Percentiles rank a stretch among this genome's conserved stretches.
phyloP scores from a whole-genome alignment of 306 rosid genomes.

The Quercus ilex region DNA sequence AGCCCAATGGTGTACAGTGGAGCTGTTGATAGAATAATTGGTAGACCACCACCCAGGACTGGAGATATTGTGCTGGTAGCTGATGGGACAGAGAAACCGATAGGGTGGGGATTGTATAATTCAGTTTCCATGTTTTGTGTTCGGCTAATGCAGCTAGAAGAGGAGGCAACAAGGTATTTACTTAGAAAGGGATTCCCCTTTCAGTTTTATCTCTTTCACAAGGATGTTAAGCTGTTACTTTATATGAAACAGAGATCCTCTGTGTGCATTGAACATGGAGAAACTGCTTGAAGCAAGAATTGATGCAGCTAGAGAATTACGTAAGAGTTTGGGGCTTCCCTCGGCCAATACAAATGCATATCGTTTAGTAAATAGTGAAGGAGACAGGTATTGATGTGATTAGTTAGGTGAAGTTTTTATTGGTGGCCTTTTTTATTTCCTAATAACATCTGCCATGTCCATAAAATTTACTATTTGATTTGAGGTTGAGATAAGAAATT shows the following conservation, averaged over 20 bases:
- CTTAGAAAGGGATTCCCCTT: constrained; percentile 3
- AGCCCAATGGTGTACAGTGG: constrained; percentile 98
- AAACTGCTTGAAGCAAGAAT: constrained; percentile 75
- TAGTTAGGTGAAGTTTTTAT: background rate
- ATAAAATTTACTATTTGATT: constrained; percentile 1
- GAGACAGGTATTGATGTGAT: constrained; percentile 61
- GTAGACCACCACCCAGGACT: constrained; percentile 86
- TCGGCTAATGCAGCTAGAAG: constrained; percentile 87
- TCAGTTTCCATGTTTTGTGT: constrained; percentile 90
- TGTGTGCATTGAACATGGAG: constrained; percentile 62
- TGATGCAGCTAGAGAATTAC: constrained; percentile 54
- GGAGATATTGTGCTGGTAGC: constrained; percentile 86
- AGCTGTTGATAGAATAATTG: constrained; percentile 87
- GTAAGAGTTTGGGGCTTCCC: constrained; percentile 77
- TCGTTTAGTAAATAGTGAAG: constrained; percentile 88
- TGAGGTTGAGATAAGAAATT: background rate
- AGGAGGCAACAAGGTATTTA: constrained; percentile 66
- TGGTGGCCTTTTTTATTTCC: background rate
- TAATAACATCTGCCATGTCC: background rate
- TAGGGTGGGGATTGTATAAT: constrained; percentile 94
- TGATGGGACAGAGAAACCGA: constrained; percentile 80
- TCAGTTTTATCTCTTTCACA: constrained; percentile 2
- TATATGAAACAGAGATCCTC: constrained; percentile 48
- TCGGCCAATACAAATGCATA: constrained; percentile 70
- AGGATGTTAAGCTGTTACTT: constrained; percentile 16